Base-by-base conservation (phyloP, 768 basidiomycete species). In the Termitomyces sp. region DNA sequence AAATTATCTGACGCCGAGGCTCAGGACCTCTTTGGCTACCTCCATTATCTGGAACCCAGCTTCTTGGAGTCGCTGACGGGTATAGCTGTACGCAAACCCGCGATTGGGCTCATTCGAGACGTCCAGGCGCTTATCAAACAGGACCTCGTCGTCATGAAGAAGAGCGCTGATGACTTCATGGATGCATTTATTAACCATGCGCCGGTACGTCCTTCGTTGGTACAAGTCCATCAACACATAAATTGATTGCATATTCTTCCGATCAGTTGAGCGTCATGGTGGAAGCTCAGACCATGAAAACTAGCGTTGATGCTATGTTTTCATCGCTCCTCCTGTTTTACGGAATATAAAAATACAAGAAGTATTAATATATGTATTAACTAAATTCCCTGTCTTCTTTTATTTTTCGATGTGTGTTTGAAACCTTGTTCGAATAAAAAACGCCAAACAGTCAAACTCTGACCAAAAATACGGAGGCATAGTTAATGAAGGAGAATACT, bases 51-150 rank as follows among this genome's bases (percentile, higher is more conserved):
- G 40, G 60, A 63, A 33, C 72, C 73, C 6, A 66, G 55, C 41
- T 70, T 75, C 45, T 35, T 61, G 1, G 52, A 69, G 52, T 63
- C 68, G 0, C 54, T 71, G 26, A 43, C 22, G 2, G 56, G 26
- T 3, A 66, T 74, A 36, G 63, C 67, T 4, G 45, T 52, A 13
- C 67, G 70, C 59, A 61, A 68, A 50, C 54, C 70, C 16, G 65
- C 62, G 2, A 69, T 75, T 43, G 30, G 67, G 62, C 20, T 57
- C 70, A 60, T 73, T 46, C 65, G 65, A 46, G 70, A 68, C 16
- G 30, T 71, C 38, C 58, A 67, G 7, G 67, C 68, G 20, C 60
- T 74, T 30, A 63, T 75, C 41, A 60, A 63, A n/a, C 54, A 63
- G 47, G 74, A 75, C 55, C 66, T 75, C 2, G 53, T 54, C 13